These are phyloP conservation scores for Spiraea crenata DNA, from an alignment of 331 rosid genomes.

Conservation along the genomic window DNA sequence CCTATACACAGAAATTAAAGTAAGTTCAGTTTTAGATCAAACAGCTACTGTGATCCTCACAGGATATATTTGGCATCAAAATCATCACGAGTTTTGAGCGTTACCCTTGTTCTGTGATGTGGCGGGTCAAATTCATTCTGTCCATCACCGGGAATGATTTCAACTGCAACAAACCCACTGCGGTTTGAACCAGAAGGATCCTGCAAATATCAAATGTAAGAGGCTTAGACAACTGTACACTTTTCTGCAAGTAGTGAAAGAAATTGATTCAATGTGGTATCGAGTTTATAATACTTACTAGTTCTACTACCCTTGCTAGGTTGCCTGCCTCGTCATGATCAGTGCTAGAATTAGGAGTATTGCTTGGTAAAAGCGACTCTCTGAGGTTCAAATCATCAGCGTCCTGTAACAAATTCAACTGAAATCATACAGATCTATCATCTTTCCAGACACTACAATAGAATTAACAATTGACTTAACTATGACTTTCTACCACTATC, in stretches of 20 bases:
- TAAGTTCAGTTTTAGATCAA: neutral
- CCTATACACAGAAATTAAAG: neutral
- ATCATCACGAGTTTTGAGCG: neutral
- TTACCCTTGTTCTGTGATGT: neutral
- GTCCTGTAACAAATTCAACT: neutral
- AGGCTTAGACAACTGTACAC: neutral
- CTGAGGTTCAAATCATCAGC: neutral
- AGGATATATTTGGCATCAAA: neutral
- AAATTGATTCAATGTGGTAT: neutral
- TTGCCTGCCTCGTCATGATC: neutral
- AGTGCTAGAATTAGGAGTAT: neutral
- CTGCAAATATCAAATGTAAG: neutral
- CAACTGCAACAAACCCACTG: neutral
- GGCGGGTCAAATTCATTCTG: neutral
- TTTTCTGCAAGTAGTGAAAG: neutral
- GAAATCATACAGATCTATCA: neutral
- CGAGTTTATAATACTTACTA: neutral
- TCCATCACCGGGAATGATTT: neutral
- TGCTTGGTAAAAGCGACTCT: neutral
- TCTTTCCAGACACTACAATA: too few species aligned
- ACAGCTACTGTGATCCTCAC: neutral
- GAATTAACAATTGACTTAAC: too few species aligned
- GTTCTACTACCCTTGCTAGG: neutral
- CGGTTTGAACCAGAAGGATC: neutral
- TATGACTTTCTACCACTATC: neutral